A percentile compares a stretch with the other conserved stretches of the same genome.
Evolutionary conservation across 2,329 filamentous ascomycete genomes (phyloP).

Genomic region (Zasmidium citrigriseum): DNA sequence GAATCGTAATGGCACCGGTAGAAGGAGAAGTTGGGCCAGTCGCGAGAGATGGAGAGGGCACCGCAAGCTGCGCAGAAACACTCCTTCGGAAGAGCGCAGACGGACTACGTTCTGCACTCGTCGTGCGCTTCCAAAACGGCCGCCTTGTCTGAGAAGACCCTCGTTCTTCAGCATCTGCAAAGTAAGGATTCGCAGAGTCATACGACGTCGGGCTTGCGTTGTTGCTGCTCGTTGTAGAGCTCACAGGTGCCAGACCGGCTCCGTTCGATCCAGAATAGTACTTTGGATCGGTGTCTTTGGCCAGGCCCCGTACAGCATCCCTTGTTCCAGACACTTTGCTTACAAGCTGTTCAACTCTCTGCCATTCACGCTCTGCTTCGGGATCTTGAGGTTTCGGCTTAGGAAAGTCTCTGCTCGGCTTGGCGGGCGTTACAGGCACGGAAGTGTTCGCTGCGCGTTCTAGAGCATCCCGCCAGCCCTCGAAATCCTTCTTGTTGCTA

Average conservation of each 20-base stretch:
- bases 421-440: conserved; percentile 32
- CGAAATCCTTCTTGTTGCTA: conserved; percentile 79
- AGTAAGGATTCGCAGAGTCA: conserved; percentile 49
- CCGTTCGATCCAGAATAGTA: conserved; percentile 44
- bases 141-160: conserved; percentile 55
- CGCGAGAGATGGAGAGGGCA: conserved; percentile 43
- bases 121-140: conserved; percentile 91
- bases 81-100: conserved; percentile 49
- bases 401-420: conserved; percentile 14
- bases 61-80: conserved; percentile 55
- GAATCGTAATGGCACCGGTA: conserved; percentile 38
- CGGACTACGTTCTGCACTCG: conserved; percentile 52
- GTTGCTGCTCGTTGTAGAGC: conserved; percentile 29
- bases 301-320: conserved; percentile 83
- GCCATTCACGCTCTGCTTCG: conserved; percentile 81
- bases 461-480: conserved; percentile 81
- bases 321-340: conserved; percentile 83
- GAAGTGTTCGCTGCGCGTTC: conserved; percentile 67
- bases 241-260: conserved; percentile 34
- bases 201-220: conserved; percentile 39
- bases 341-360: conserved; percentile 79
- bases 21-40: conserved; percentile 31
- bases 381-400: conserved; percentile 29
- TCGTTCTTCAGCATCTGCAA: conserved; percentile 32
- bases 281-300: conserved; percentile 77